These are phyloP conservation scores for Aspergillus fischeri DNA, from an alignment of 2,329 filamentous ascomycete genomes.

Conservation along the genomic window DNA sequence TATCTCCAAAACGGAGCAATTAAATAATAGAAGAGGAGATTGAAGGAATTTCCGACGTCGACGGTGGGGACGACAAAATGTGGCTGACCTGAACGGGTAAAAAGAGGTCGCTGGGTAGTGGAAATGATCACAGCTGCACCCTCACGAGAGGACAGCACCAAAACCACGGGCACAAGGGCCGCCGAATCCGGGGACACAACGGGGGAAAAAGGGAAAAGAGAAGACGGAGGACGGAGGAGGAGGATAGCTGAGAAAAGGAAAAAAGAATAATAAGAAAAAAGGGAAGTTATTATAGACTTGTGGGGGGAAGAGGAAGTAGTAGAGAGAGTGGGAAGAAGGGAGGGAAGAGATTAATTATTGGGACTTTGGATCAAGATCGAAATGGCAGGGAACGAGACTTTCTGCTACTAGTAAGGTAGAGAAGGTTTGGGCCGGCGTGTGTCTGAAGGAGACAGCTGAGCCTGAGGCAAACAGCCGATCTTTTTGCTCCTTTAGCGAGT, in stretches of 20 bases:
- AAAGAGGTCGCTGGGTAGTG: conserved; percentile 20
- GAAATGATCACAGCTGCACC: conserved; percentile 33
- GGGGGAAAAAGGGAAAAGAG: conserved; percentile 14
- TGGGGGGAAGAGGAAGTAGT: conserved; percentile 8
- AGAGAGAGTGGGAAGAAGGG: conserved; percentile 10
- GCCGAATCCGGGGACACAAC: conserved; percentile 18
- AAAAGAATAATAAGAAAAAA: conserved; percentile 8
- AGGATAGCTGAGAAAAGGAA: conserved; percentile 4
- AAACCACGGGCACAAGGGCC: conserved; percentile 32
- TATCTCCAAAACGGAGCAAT: conserved; percentile 24
- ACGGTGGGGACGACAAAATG: conserved; percentile 25
- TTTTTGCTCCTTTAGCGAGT: neutral
- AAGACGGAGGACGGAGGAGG: conserved; percentile 14
- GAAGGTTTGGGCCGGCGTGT: conserved; percentile 8
- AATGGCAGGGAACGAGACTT: conserved; percentile 9
- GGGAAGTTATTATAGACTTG: conserved; percentile 8
- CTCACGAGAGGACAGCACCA: conserved; percentile 37
- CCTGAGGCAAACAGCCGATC: neutral
- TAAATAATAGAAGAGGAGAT: conserved; percentile 24
- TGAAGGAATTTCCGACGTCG: conserved; percentile 23
- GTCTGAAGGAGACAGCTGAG: neutral
- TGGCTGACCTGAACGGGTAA: conserved; percentile 29
- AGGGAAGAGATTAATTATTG: conserved; percentile 8
- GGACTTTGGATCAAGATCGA: conserved; percentile 10
- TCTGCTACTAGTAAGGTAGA: conserved; percentile 1